Percentiles rank a stretch among this genome's conserved stretches.
Evolutionary conservation across 441 rosid species (phyloP).

Genomic region (Jatropha multifida): DNA sequence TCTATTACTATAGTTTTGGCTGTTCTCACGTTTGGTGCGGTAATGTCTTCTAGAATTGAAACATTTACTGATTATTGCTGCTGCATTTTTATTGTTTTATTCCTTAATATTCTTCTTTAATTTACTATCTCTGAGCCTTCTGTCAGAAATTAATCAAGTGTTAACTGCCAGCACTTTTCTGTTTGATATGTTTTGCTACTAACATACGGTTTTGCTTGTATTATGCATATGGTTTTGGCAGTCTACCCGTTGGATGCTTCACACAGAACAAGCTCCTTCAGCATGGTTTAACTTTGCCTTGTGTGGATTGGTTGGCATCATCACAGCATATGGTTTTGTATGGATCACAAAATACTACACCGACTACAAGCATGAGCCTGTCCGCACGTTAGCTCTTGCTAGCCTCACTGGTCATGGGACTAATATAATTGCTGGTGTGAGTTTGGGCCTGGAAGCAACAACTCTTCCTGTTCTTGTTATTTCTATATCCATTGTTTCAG

Average conservation of each 20-base stretch:
- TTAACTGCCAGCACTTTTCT: conserved; percentile 10
- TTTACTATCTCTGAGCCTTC: background rate
- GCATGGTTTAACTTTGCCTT: conserved; percentile 95
- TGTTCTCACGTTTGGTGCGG: conserved; percentile 83
- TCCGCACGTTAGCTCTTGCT: conserved; percentile 84
- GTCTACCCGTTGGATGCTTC: conserved; percentile 98
- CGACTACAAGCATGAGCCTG: conserved; percentile 97
- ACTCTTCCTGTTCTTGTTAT: conserved; percentile 97
- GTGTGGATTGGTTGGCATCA: conserved; percentile 95
- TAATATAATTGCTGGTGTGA: conserved; percentile 96
- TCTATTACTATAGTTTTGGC: conserved; percentile 85
- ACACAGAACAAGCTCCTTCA: conserved; percentile 93
- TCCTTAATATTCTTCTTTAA: background rate
- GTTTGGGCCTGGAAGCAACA: conserved; percentile 98
- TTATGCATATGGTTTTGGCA: conserved; percentile 36
- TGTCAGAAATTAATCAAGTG: conserved; percentile 12
- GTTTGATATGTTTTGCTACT: conserved; percentile 21
- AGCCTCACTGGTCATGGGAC: conserved; percentile 99
- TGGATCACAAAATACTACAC: conserved; percentile 96
- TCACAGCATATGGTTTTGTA: conserved; percentile 90
- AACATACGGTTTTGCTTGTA: conserved; percentile 28
- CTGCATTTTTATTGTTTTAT: background rate
- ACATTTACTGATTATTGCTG: conserved; percentile 6
- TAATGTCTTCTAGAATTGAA: conserved; percentile 41
- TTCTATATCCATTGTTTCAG: conserved; percentile 72